Evolutionary conservation across 176 grass and related monocot genomes (phyloP).

Genomic region (Rhipidocladum racemiflorum): DNA sequence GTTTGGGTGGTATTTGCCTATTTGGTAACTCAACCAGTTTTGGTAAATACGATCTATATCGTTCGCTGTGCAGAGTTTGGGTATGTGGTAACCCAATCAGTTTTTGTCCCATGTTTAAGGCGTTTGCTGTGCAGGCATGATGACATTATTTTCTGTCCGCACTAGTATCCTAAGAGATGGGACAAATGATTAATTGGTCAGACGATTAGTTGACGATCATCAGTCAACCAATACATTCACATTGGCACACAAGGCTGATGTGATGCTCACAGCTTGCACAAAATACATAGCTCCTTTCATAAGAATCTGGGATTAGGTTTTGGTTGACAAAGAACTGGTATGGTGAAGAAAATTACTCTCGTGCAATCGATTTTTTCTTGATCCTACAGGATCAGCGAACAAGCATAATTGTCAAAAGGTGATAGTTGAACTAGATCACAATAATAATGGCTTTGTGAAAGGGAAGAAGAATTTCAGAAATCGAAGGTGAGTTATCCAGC

Average conservation of each 20-base stretch:
- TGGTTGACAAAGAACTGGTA: background rate
- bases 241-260: background rate
- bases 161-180: background rate
- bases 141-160: background rate
- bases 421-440: background rate
- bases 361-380: background rate
- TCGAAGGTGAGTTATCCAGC: background rate
- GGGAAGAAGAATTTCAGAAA: background rate
- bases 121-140: background rate
- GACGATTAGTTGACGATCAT: background rate
- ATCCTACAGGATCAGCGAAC: background rate
- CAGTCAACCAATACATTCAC: background rate
- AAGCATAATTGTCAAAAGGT: background rate
- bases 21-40: background rate
- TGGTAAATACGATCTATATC: background rate
- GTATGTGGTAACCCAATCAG: background rate
- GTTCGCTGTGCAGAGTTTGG: background rate
- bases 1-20: slow-evolving; percentile 2
- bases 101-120: background rate
- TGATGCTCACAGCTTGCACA: background rate
- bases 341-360: background rate
- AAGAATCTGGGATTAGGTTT: background rate
- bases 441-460: background rate
- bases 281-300: background rate
- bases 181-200: background rate